These are phyloP conservation scores for Eucalyptus curtisii DNA, from an alignment of 345 rosid species.

Conservation along the genomic window DNA sequence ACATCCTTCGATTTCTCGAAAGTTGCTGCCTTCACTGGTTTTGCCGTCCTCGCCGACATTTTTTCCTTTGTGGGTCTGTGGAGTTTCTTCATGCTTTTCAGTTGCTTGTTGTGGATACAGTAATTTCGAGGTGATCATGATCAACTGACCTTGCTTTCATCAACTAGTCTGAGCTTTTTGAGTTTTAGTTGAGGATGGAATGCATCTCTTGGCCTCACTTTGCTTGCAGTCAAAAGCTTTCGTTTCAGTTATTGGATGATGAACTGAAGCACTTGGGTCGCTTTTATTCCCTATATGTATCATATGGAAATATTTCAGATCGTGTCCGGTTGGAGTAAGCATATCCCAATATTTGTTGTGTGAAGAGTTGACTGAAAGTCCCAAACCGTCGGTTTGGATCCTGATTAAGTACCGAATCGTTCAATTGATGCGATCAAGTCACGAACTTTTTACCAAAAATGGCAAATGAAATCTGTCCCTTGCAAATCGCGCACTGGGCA, in stretches of 20 bases:
- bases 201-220: not conserved
- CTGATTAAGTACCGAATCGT: not conserved
- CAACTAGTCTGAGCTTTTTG: not conserved
- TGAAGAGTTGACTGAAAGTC: not conserved
- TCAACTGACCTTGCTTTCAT: not conserved
- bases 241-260: not conserved
- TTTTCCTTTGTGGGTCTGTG: not conserved
- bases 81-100: not conserved
- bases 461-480: not conserved
- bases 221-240: not conserved
- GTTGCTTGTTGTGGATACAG: not conserved
- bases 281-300: not conserved
- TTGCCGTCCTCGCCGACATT: not conserved
- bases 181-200: not conserved
- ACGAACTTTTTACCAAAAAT: not conserved
- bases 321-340: not conserved
- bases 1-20: not conserved
- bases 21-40: not conserved
- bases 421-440: not conserved
- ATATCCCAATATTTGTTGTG: not conserved
- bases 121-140: not conserved
- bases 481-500: not conserved
- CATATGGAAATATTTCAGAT: not conserved
- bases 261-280: not conserved
- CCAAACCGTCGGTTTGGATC: not conserved